Base-by-base conservation (phyloP, 257 asterid species). In the Scutellaria barbata region DNA sequence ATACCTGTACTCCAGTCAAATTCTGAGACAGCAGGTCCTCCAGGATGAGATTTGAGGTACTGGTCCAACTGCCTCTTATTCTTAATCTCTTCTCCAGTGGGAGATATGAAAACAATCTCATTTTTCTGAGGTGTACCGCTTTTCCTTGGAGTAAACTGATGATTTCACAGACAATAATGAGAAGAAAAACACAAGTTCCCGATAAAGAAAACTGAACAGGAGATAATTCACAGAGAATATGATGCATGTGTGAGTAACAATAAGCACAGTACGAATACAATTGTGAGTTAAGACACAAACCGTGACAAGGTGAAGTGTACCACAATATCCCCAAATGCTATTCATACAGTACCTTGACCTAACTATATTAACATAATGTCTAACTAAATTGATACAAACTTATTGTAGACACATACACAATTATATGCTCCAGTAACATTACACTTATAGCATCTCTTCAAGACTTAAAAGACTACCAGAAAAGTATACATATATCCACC, bases 1-100 rank as follows among this genome's bases (percentile, higher is more conserved):
- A 30, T 71, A 85, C 90, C 90, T 64, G 82, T 67, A 41, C 84
- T 45, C 94, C 93, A 87, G 53, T 85, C 85, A 78, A 87, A 89
- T 40, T 82, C 90, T 0, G 83, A 77, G 67, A 65, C 8, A 10
- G 87, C 70, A 52, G 86, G 88, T 20, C 82, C 89, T 41, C 84
- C 93, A 37, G 90, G 83, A 69, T 89, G 89, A 70, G 94, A 80
- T 73, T 85, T 89, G 69, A 89, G 86, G 85, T 89, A 85, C 69
- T 72, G 86, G 51, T 80, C 85, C 80, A 89, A 54, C 76, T 89
- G 91, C 45, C 70, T 87, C 85, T 81, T 87, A 66, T 41, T 85
- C 80, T 73, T 87, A 56, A 89, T 82, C 83, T 89, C 88, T 73
- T 89, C 96, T 22, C 92, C 90, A 33, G 81, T 81, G 0, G 92